Evolutionary conservation across 2,329 filamentous ascomycete genomes (phyloP), one percentile per base, ranked within the genome.

Genomic region (Fusarium abutilonis): DNA sequence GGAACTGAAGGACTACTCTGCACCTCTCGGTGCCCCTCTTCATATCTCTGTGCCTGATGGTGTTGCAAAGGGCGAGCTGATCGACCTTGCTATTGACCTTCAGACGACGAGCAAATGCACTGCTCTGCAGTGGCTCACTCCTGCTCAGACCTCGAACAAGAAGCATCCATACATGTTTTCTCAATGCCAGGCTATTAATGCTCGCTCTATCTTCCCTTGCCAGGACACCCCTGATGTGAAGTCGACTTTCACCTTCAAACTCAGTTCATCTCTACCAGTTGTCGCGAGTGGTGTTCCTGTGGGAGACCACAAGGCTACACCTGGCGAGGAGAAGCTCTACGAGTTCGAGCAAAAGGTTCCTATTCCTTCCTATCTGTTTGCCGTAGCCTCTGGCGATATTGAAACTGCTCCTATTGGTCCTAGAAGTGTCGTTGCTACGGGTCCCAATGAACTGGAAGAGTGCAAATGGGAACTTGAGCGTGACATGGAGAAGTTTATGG

Each of bases 221-320:
- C 94, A 98, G 79, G 95, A 99, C 74, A 98, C 95, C 1, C 95
- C 95, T 4, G 94, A 97, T 74, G 91, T 97, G 70, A 99, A 99
- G 81, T 93, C 91, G n/a, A 96, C 93, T 2, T 93, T 93, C 77
- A 88, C 89, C 62, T 97, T 97, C 80, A 90, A 89, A 71, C 89
- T 99, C 72, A 88, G 88, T 23, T 97, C 93, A 21, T 87, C 90
- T 6, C 84, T 97, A 13, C 92, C 93, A 0, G 93, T 97, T n/a
- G 86, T 98, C 53, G 93, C 94, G 29, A 96, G 92, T 71, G 95
- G 95, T 52, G 83, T 98, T 15, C 78, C 83, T 6, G 79, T 81
- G 14, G 76, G 76, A 28, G 74, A 78, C 47, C 77, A 82, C 39
- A 75, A 76, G 3, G 80, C 80, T 35, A 72, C 75, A 7, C 77